Evolutionary conservation across 305 asterid species (phyloP).

Genomic region (Rubia balearica): DNA sequence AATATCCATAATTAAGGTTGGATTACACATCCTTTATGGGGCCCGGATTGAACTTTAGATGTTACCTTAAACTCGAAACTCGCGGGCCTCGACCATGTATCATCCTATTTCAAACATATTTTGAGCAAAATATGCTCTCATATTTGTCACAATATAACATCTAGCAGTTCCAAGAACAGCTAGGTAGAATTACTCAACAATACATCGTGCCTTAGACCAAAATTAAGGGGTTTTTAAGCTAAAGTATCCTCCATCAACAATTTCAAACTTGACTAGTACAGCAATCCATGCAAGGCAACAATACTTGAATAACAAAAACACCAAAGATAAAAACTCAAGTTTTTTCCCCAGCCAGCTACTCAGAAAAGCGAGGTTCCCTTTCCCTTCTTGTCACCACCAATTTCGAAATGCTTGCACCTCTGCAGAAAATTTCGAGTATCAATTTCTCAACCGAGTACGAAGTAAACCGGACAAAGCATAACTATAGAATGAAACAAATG

Average conservation of each 20-base stretch:
- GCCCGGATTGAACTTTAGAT: no score
- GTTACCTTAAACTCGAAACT: no score
- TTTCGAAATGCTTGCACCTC: constrained; percentile 30
- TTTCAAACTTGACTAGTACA: neutral
- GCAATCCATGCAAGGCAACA: neutral
- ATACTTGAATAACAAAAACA: neutral
- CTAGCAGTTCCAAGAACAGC: no score
- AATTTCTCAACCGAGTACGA: neutral
- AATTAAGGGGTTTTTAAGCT: neutral
- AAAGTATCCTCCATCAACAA: neutral
- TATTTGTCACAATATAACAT: neutral
- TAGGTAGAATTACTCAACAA: neutral
- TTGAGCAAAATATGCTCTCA: no score
- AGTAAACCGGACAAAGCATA: neutral
- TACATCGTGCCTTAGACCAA: neutral
- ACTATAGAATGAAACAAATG: no score
- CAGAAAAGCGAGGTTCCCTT: constrained; percentile 27
- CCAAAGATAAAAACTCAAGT: neutral
- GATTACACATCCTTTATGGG: no score
- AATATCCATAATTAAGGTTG: no score
- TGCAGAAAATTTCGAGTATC: neutral
- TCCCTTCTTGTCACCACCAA: constrained; percentile 31
- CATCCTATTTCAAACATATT: neutral
- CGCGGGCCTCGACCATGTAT: no score
- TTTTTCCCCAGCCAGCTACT: neutral